Conservation (phyloP, 2,329 filamentous ascomycete species). For the Trichoderma sp. region DNA sequence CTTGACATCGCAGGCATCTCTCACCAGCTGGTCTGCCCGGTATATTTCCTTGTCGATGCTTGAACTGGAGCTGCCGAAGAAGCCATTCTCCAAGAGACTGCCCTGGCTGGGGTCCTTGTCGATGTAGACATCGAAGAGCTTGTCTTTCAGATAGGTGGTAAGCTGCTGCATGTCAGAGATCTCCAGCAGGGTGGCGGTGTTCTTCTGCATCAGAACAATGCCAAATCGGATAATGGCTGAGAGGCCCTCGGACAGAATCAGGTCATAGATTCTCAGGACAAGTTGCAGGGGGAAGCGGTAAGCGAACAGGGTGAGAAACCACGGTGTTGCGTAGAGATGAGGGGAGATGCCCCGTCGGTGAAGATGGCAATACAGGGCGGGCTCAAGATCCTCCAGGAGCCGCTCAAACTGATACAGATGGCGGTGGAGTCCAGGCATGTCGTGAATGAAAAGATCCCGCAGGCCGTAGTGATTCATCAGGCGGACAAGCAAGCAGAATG, state of each 20-base stretch:
- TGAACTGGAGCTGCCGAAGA: constrained; percentile 91
- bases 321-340: constrained; percentile 95
- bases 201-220: constrained; percentile 95
- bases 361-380: constrained; percentile 91
- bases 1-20: constrained; percentile 86
- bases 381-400: constrained; percentile 88
- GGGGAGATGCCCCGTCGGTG: constrained; percentile 84
- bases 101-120: constrained; percentile 90
- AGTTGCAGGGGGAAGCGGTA: constrained; percentile 97
- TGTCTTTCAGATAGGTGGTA: constrained; percentile 89
- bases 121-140: constrained; percentile 94
- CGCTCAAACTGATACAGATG: constrained; percentile 95
- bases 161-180: constrained; percentile 92
- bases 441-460: constrained; percentile 88
- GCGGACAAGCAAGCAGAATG: constrained; percentile 88
- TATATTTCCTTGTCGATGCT: constrained; percentile 94
- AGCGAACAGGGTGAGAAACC: constrained; percentile 98
- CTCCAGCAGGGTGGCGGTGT: constrained; percentile 71
- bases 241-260: constrained; percentile 90
- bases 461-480: constrained; percentile 97
- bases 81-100: constrained; percentile 91
- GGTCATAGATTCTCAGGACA: constrained; percentile 92
- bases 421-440: constrained; percentile 95
- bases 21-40: constrained; percentile 87
- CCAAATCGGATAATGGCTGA: constrained; percentile 94